A percentile compares a stretch with the other conserved stretches of the same genome.
Conservation (phyloP, 768 basidiomycete species). For the Cystobasidiopsis lactophilus region DNA sequence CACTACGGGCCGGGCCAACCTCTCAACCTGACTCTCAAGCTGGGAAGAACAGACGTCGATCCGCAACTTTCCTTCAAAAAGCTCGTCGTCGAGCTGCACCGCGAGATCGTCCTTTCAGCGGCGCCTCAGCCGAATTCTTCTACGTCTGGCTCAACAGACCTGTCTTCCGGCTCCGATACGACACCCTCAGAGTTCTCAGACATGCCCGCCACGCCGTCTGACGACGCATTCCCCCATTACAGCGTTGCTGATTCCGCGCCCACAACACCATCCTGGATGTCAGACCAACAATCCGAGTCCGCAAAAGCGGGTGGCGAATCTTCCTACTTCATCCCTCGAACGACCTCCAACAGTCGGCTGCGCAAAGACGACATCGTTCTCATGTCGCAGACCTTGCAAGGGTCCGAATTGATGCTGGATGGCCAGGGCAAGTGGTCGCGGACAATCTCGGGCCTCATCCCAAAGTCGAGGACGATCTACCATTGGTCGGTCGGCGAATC, state of each 20-base stretch:
- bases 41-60: neutral
- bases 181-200: conserved; percentile 16
- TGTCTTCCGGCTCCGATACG: too few species aligned
- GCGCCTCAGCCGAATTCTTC: conserved; percentile 1
- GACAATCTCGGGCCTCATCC: neutral
- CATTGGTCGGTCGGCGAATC: conserved; percentile 67
- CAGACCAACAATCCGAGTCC: too few species aligned
- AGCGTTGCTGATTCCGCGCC: neutral
- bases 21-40: conserved; percentile 12
- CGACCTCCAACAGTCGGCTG: conserved; percentile 29
- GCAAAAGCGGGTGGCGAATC: too few species aligned
- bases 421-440: neutral
- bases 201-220: conserved; percentile 21
- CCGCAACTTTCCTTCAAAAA: conserved; percentile 18
- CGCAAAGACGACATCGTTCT: conserved; percentile 2
- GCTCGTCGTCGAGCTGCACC: conserved; percentile 17
- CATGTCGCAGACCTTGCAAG: neutral
- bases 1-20: conserved; percentile 10
- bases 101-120: conserved; percentile 15
- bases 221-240: neutral
- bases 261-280: too few species aligned
- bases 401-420: neutral
- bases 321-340: neutral
- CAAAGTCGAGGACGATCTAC: conserved; percentile 25
- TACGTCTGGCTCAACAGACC: too few species aligned